Base-by-base conservation (phyloP, 768 basidiomycete species). In the Trametes cubensis region DNA sequence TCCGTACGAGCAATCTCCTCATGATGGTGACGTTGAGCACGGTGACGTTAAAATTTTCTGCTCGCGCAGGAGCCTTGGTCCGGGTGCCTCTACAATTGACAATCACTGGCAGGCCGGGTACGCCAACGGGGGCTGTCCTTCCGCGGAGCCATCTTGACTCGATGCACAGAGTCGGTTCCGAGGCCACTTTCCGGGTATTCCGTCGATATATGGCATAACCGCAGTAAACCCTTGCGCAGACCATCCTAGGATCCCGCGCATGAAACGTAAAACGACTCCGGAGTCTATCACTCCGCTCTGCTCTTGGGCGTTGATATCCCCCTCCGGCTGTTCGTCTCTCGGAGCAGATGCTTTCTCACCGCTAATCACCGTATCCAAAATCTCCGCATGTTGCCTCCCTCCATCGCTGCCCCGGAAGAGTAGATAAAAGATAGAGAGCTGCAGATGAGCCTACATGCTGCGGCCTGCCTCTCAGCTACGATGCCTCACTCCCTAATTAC, bases 401-500 rank as follows among this genome's bases (percentile, higher is more conserved):
- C 56, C 25, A 55, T 56, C 55, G 42, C 5, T n/a, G 13, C 2
- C 20, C 25, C 8, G 4, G 30, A 42, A 45, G 34, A 2, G 34
- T 34, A 34, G 34, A 34, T 52, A 56, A 57, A 62, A 30, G 42
- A 52, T 56, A 42, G 21, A 21, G 2, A 4, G 23, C 7, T 2
- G 18, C 26, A 39, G 23, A 13, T 25, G 38, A 14, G 39, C 6
- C 17, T 1, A 26, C 6, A 11, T 34, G 10, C 10, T n/a, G n/a
- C n/a, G n/a, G n/a, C n/a, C n/a, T n/a, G 23, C n/a, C 39, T 50
- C 34, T 55, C 53, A 46, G 21, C 42, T 2, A 42, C 55, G 0
- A 80, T 81, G 79, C 72, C 80, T 57, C 77, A 77, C 54, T 83
- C 85, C 14, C 73, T 77, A 49, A 86, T 91, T 62, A 83, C 78